Evolutionary conservation across 495 filamentous ascomycete genomes (phyloP), one percentile per base, ranked within the genome.

Genomic region (Xylaria longipes): DNA sequence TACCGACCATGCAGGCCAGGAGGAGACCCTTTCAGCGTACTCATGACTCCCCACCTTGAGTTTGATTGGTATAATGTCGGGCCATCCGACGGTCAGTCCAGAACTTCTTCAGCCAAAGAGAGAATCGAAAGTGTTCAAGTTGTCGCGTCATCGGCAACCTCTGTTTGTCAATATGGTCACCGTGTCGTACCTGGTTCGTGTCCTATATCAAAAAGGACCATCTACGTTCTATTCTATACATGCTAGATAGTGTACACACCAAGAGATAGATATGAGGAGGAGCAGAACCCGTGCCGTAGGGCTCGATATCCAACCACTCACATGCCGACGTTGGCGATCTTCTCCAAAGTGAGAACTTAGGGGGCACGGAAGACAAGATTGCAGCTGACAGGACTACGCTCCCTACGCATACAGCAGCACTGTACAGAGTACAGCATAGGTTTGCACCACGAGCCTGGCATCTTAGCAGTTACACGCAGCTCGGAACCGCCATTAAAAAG

Each of bases 321-420:
- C 22, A 45, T 43, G 52, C 39, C 37, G 20, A 27, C 41, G 7
- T 58, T 29, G 58, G 20, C 33, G 69, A 71, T 71, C 69, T 65
- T 65, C 61, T 66, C 69, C 69, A 35, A 56, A 58, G 69, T 50
- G 62, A 66, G 41, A 48, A 37, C 39, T 27, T 65, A 71, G 31
- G 58, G 58, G 50, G 58, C 33, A 60, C 20, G 52, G 62, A 37
- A 66, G 58, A 60, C 69, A 66, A 71, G 62, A 71, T 66, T 58
- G 46, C 69, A 71, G 69, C 69, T 65, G 69, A 65, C 57, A 52
- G 46, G 60, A 39, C 35, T 54, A 58, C 39, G 25, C 43, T 39
- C 8, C 35, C 37, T 43, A 43, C 22, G 27, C 6, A 22, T 22
- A 62, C 65, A 39, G 25, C 12, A 68, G 14, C 62, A 65, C 22